Conservation (phyloP, 805 yeast species). For the Yamadazyma nakazawae region DNA sequence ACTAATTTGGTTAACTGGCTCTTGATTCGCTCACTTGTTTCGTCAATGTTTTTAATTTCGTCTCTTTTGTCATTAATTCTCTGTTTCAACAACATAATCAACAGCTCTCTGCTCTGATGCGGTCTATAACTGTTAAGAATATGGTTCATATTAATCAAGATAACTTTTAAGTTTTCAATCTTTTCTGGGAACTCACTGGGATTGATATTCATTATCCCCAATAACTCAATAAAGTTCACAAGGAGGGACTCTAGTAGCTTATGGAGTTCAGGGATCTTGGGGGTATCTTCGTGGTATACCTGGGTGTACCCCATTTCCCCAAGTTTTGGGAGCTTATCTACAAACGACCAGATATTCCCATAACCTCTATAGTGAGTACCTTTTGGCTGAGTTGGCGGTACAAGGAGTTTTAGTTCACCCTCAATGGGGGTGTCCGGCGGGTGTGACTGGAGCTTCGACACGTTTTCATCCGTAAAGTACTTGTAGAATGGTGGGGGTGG, state of each 20-base stretch:
- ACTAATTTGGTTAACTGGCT: constrained; percentile 26
- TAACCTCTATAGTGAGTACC: constrained; percentile 74
- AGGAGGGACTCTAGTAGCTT: constrained; percentile 75
- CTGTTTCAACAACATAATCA: constrained; percentile 68
- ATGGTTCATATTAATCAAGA: constrained; percentile 88
- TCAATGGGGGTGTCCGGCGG: constrained; percentile 18
- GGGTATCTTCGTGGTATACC: constrained; percentile 48
- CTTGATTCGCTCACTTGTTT: constrained; percentile 39
- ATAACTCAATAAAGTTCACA: constrained; percentile 75
- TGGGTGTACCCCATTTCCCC: constrained; percentile 76
- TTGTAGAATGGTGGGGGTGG: constrained; percentile 87
- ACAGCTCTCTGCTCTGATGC: constrained; percentile 89
- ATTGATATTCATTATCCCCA: constrained; percentile 70
- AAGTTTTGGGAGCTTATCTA: constrained; percentile 73
- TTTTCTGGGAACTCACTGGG: constrained; percentile 61
- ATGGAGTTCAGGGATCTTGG: constrained; percentile 70
- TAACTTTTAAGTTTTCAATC: constrained; percentile 74
- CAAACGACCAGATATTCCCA: constrained; percentile 85
- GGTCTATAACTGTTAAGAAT: constrained; percentile 88
- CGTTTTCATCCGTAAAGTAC: constrained; percentile 68
- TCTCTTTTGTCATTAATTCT: constrained; percentile 62
- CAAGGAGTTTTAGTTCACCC: constrained; percentile 52
- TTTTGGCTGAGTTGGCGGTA: constrained; percentile 65
- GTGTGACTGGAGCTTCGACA: constrained; percentile 35
- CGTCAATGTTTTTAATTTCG: constrained; percentile 48